phyloP scores from a whole-genome alignment of 164 flowering plant species.

The Macadamia integrifolia region DNA sequence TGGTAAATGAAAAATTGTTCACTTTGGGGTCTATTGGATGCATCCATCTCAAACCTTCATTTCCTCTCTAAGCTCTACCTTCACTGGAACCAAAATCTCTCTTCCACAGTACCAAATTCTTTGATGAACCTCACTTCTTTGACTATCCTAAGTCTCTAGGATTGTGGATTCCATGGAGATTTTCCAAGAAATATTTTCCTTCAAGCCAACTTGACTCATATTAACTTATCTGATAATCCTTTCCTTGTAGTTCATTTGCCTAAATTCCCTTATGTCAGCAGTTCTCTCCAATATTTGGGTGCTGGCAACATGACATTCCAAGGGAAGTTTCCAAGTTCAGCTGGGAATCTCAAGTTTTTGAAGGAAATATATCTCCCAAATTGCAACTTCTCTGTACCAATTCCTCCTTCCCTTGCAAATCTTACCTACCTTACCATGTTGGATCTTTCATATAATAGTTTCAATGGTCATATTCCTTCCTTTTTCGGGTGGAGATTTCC shows the following conservation, averaged over 20 bases:
- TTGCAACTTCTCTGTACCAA: neutral
- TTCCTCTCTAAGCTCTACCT: too few relatives aligned
- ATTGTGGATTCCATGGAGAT: neutral
- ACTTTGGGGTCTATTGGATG: too few relatives aligned
- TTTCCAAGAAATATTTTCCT: slow-evolving; percentile 3
- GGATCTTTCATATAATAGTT: neutral
- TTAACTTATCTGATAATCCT: neutral
- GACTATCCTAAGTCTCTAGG: neutral
- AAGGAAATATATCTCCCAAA: neutral
- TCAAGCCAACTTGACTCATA: neutral
- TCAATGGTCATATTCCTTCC: too few relatives aligned
- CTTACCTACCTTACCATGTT: slow-evolving; percentile 1
- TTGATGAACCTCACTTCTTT: neutral
- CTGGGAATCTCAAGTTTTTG: slow-evolving; percentile 11
- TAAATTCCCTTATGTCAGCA: neutral
- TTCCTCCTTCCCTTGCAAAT: slow-evolving; percentile 14
- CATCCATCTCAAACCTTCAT: too few relatives aligned
- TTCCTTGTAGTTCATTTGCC: neutral
- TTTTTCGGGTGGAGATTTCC: too few relatives aligned
- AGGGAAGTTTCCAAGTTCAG: slow-evolving; percentile 5
- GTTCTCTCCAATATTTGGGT: neutral
- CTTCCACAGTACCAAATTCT: too few relatives aligned
- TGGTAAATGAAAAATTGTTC: too few relatives aligned
- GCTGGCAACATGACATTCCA: neutral
- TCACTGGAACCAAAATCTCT: too few relatives aligned